Percentiles rank a stretch among this genome's conserved stretches.
These are phyloP conservation scores for Pseudogymnoascus sp. DNA, from an alignment of 2,329 filamentous ascomycete species.

Conservation along the genomic window DNA sequence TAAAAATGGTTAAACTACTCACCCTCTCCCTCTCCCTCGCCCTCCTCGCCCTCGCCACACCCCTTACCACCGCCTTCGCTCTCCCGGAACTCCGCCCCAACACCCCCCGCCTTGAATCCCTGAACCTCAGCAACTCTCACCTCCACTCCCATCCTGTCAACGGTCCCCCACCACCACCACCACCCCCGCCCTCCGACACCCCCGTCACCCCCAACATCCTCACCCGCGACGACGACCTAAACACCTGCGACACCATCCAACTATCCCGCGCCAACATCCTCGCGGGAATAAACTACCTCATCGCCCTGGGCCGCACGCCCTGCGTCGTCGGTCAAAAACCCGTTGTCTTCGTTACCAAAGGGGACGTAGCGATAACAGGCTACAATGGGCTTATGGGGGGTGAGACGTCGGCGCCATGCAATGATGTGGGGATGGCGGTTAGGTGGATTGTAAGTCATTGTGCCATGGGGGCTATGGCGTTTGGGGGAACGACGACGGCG, in stretches of 20 bases:
- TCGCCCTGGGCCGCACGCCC: not conserved
- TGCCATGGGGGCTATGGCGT: not conserved
- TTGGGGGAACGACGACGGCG: not conserved
- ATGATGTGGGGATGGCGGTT: not conserved
- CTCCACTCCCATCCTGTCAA: not conserved
- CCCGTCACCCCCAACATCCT: not conserved
- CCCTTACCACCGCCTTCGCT: not conserved
- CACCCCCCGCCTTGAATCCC: not conserved
- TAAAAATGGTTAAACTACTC: not conserved
- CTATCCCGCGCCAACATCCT: not conserved
- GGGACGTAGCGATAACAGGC: not conserved
- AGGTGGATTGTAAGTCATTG: not conserved
- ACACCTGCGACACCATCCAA: not conserved
- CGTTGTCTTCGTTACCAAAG: not conserved
- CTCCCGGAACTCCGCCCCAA: not conserved
- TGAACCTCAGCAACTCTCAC: not conserved
- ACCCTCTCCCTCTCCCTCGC: not conserved
- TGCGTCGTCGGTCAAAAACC: not conserved
- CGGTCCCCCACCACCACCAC: not conserved
- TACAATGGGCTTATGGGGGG: not conserved
- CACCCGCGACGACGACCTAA: not conserved
- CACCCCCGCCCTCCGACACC: accelerated
- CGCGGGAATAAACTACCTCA: not conserved
- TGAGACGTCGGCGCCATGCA: not conserved
- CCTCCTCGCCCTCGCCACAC: not conserved